phyloP scores from a whole-genome alignment of 176 grass and related monocot species.

The Dendrocalamus sinicus region DNA sequence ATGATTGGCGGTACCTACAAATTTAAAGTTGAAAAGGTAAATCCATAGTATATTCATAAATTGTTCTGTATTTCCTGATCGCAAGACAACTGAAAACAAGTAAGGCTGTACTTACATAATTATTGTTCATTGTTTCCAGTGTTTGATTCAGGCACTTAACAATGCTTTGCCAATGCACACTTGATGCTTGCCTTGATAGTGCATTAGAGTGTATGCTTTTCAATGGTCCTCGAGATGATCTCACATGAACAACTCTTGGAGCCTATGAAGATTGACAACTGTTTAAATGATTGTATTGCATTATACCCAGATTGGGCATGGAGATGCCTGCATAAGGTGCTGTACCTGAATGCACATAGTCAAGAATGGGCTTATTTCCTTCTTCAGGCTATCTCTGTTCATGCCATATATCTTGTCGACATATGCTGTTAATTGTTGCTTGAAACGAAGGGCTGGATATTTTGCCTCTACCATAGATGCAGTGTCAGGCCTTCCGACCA shows the following conservation, averaged over 20 bases:
- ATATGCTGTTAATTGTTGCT: constrained; percentile 91
- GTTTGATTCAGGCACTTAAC: constrained; percentile 65
- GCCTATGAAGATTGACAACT: constrained; percentile 56
- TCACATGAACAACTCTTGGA: constrained; percentile 69
- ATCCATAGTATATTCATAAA: constrained; percentile 8
- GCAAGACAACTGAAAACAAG: constrained; percentile 22
- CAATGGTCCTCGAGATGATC: constrained; percentile 72
- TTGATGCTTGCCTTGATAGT: constrained; percentile 74
- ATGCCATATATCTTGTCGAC: constrained; percentile 95
- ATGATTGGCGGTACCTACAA: constrained; percentile 81
- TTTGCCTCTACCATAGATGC: constrained; percentile 81
- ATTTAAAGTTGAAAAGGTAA: constrained; percentile 34
- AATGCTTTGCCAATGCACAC: constrained; percentile 83
- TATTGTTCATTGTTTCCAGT: constrained; percentile 66
- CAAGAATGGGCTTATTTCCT: constrained; percentile 83
- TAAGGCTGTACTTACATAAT: constrained; percentile 55
- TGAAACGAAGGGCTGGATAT: constrained; percentile 89
- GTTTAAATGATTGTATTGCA: background rate
- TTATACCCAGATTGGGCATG: constrained; percentile 1
- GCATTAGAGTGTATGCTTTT: constrained; percentile 72
- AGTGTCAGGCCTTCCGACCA: constrained; percentile 62
- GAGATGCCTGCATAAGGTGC: constrained; percentile 29
- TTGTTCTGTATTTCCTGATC: constrained; percentile 32
- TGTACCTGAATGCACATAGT: constrained; percentile 88
- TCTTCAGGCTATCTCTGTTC: constrained; percentile 89